Evolutionary conservation across 2,329 filamentous ascomycete genomes (phyloP).

Genomic region (Sarocladium strictum): DNA sequence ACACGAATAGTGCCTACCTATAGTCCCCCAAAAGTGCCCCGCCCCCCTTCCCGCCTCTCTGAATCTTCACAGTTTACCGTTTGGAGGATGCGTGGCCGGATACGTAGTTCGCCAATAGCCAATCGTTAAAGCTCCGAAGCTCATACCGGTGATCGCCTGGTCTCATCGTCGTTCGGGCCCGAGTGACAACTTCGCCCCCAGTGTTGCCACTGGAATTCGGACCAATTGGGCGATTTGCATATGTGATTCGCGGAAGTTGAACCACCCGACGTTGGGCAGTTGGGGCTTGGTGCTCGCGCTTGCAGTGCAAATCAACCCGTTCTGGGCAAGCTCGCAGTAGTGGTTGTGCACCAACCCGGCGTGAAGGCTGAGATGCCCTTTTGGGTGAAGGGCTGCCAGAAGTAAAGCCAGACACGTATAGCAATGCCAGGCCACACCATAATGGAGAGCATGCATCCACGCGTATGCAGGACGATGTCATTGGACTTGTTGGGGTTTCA

Average conservation of each 20-base stretch:
- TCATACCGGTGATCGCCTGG: too few species aligned
- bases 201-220: background rate
- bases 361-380: background rate
- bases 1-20: too few species aligned
- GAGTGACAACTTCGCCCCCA: background rate
- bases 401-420: background rate
- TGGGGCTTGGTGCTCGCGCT: background rate
- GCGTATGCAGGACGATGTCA: background rate
- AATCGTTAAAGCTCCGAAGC: too few species aligned
- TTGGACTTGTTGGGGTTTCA: background rate
- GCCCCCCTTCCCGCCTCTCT: too few species aligned
- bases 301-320: background rate
- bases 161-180: background rate
- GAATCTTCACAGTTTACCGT: too few species aligned
- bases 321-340: background rate
- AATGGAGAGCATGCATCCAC: too few species aligned
- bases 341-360: background rate
- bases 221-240: too few species aligned
- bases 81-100: too few species aligned
- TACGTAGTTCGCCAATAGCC: too few species aligned
- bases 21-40: background rate
- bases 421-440: background rate
- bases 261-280: too few species aligned
- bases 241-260: too few species aligned
- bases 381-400: background rate